A percentile compares a stretch with the other conserved stretches of the same genome.
These are phyloP conservation scores for Tolypocladium endophyticum DNA, from an alignment of 2,329 filamentous ascomycete genomes.

Conservation along the genomic window DNA sequence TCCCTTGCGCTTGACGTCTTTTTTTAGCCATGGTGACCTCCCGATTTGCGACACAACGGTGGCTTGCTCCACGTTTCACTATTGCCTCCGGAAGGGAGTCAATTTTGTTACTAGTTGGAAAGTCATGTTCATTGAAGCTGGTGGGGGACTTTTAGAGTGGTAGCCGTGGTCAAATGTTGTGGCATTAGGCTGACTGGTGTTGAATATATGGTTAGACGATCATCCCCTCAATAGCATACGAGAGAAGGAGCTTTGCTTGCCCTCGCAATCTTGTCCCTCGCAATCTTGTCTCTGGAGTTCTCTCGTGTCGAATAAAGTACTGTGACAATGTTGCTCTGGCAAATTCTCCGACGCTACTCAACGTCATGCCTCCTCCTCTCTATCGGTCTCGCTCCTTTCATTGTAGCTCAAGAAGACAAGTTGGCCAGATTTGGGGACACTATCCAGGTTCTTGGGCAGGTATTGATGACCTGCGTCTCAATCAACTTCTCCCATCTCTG, in stretches of 20 bases:
- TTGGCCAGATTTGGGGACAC: background rate
- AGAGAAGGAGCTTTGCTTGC: background rate
- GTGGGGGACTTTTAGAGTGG: no score
- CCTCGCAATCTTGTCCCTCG: background rate
- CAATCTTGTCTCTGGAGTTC: background rate
- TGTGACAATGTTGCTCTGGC: background rate
- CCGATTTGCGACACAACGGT: background rate
- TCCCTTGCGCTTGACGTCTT: background rate
- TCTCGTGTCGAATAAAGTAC: background rate
- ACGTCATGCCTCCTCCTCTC: background rate
- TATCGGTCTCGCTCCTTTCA: background rate
- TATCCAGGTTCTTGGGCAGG: background rate
- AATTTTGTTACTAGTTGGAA: background rate
- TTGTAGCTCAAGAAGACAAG: background rate
- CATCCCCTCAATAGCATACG: background rate
- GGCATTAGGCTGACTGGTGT: background rate
- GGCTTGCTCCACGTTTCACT: background rate
- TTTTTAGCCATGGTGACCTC: background rate
- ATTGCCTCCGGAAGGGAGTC: background rate
- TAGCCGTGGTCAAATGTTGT: no score
- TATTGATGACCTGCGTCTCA: background rate
- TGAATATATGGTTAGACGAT: background rate
- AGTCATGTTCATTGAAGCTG: background rate
- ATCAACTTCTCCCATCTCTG: background rate
- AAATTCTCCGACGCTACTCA: background rate